These are phyloP conservation scores for Phytopythium ostracodes DNA, from an alignment of 352 stramenopile species.

Conservation along the genomic window DNA sequence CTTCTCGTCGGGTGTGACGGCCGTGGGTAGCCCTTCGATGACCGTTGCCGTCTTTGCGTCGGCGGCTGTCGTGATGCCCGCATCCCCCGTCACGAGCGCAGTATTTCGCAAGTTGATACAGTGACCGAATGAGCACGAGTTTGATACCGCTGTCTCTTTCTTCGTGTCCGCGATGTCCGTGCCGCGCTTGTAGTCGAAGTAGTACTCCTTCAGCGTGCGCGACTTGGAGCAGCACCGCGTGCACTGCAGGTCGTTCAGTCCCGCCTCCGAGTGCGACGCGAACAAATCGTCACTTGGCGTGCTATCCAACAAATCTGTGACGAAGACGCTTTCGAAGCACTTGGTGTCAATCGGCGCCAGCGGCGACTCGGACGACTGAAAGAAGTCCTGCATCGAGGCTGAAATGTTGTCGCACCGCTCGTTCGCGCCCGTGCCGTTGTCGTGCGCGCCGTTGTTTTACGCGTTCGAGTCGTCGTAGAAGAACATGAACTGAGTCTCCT, in stretches of 20 bases:
- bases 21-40: constrained; percentile 8
- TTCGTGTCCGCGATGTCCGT: background rate
- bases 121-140: constrained; percentile 14
- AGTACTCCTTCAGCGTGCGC: constrained; percentile 13
- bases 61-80: background rate
- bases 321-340: too few species aligned
- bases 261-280: background rate
- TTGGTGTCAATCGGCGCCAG: too few species aligned
- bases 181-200: constrained; percentile 19
- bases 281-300: too few species aligned
- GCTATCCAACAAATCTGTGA: too few species aligned
- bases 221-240: constrained; percentile 20
- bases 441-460: too few species aligned
- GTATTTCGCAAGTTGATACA: constrained; percentile 9
- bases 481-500: too few species aligned
- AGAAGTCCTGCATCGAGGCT: too few species aligned
- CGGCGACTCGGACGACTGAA: too few species aligned
- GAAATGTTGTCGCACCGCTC: too few species aligned
- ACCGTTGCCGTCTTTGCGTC: constrained; percentile 6
- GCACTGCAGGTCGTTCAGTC: constrained; percentile 13
- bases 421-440: too few species aligned
- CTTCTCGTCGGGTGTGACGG: background rate
- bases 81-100: constrained; percentile 5
- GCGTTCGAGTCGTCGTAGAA: too few species aligned
- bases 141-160: constrained; percentile 9